Conservation (phyloP, 1,139 yeast species). For the Candida sp. region DNA sequence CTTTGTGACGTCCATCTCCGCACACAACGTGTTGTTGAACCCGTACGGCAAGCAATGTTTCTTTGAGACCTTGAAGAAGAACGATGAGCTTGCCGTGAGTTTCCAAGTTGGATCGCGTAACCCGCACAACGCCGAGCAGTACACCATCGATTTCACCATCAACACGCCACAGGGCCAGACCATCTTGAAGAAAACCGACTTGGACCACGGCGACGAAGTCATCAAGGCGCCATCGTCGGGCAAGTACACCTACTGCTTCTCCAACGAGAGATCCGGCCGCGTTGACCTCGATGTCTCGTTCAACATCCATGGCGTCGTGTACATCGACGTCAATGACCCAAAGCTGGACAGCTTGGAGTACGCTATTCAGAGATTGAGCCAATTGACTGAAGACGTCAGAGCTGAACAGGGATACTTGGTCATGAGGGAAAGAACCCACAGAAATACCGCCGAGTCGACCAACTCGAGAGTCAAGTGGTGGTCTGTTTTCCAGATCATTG, state of each 20-base stretch:
- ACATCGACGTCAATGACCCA: constrained; percentile 85
- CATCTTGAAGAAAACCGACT: constrained; percentile 52
- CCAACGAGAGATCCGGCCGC: constrained; percentile 77
- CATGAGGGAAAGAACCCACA: constrained; percentile 95
- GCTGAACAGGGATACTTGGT: constrained; percentile 94
- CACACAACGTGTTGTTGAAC: constrained; percentile 86
- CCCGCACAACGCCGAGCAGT: constrained; percentile 76
- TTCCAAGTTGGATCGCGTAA: constrained; percentile 96
- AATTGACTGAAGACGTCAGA: constrained; percentile 82
- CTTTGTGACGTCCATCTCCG: constrained; percentile 24
- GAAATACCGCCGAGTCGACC: constrained; percentile 98
- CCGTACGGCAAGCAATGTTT: constrained; percentile 90
- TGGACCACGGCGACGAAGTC: constrained; percentile 83
- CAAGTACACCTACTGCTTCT: constrained; percentile 87
- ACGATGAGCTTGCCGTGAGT: constrained; percentile 87
- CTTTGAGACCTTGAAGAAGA: constrained; percentile 78
- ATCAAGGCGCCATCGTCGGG: constrained; percentile 71
- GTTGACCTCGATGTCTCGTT: constrained; percentile 92
- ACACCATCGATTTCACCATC: constrained; percentile 73
- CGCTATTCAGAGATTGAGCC: constrained; percentile 78
- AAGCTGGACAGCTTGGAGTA: constrained; percentile 83
- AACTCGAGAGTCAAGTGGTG: constrained; percentile 98
- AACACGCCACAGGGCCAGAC: constrained; percentile 63
- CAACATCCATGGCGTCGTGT: constrained; percentile 93
- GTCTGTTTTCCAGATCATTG: constrained; percentile 89